phyloP scores from a whole-genome alignment of 305 asterid species.

The Caryopteris hybrid region DNA sequence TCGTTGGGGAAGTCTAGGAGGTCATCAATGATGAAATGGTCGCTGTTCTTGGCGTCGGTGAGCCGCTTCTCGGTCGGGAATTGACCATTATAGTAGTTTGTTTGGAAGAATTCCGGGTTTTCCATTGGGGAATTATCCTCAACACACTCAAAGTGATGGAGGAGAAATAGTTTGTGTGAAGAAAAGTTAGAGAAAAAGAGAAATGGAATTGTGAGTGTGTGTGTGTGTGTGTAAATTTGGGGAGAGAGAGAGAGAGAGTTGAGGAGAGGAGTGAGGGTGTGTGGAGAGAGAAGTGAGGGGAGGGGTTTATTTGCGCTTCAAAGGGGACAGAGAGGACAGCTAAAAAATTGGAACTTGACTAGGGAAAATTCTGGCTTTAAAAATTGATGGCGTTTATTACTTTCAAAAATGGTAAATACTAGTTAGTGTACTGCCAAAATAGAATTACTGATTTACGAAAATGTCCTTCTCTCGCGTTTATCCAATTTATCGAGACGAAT shows the following conservation, averaged over 20 bases:
- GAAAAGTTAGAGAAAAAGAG: conserved; percentile 3
- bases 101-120: conserved; percentile 45
- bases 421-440: too few relatives aligned
- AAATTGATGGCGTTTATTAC: conserved; percentile 21
- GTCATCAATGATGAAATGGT: conserved; percentile 68
- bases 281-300: conserved; percentile 52
- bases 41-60: conserved; percentile 37
- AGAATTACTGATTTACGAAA: neutral
- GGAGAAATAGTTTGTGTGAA: neutral
- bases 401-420: conserved; percentile 8
- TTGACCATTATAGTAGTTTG: conserved; percentile 32
- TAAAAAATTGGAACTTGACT: conserved; percentile 66
- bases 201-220: conserved; percentile 13
- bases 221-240: conserved; percentile 13
- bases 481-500: neutral
- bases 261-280: conserved; percentile 36
- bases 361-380: conserved; percentile 70
- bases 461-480: neutral
- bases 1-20: conserved; percentile 76
- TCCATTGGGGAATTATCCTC: conserved; percentile 38
- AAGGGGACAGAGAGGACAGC: conserved; percentile 53
- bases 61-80: conserved; percentile 35
- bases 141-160: neutral
- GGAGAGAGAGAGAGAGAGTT: conserved; percentile 26
- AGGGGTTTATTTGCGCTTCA: conserved; percentile 71